Base-by-base conservation (phyloP, 1,284 basidiomycete species). In the Caloboletus firmus region DNA sequence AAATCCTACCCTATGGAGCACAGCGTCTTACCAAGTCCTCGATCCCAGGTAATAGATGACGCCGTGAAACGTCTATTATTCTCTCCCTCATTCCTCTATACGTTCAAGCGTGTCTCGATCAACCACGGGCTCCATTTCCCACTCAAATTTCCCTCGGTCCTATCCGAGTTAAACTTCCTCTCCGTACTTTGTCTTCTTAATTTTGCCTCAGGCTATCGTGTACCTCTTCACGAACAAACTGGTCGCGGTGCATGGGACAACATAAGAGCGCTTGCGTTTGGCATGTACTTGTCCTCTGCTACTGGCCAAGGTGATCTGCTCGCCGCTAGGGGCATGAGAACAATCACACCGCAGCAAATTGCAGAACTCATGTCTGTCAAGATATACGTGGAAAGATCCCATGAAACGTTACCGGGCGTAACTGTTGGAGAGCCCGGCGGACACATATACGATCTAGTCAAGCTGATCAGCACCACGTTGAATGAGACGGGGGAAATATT, bases 181-280 rank as follows among this genome's bases (percentile, higher is more conserved):
- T 82, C 84, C 32, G 70, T 89, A 6, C 79, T 93, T 36, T 83
- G 85, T 2, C 76, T 93, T 9, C 77, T 94, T 32, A 93, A 93
- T 68, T 90, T 93, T 67, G 88, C 80, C 9, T 90, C 88, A 1
- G 89, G 89, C 31, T 93, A 89, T 67, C 84, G 89, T 28, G 74
- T 79, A 7, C 81, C 85, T 2, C 77, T 94, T 36, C 89, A 91
- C 67, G 69, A 73, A 28, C 80, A 82, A 51, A 84, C 85, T 9
- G 81, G 84, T 15, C 81, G 88, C 35, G 91, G 91, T 24, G 89
- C 90, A 58, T 92, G 85, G 79, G 88, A 93, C 69, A 84, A 81
- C 54, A 87, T 93, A 62, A 80, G 87, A 46, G 84, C 83, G 3
- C 78, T 94, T 46, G 76, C 83, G 28, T 83, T 93, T 61, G 79